Evolutionary conservation across 2,329 filamentous ascomycete genomes (phyloP).

Genomic region (Intubia oerlemansii): DNA sequence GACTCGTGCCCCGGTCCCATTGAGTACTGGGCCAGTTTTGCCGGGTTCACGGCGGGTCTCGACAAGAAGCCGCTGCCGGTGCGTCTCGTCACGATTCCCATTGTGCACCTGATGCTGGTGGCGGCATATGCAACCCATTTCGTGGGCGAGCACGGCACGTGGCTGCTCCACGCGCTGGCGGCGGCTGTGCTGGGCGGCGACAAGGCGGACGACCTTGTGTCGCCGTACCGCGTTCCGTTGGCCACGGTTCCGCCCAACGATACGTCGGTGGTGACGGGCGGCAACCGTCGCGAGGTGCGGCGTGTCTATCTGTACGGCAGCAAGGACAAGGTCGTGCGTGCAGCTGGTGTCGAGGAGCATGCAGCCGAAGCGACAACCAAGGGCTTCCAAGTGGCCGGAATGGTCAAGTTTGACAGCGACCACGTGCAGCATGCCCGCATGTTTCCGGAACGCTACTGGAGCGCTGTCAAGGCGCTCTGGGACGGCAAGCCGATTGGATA

Average conservation of each 20-base stretch:
- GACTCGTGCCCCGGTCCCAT: slow-evolving; percentile 28
- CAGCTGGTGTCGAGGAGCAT: slow-evolving; percentile 25
- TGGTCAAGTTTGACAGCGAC: slow-evolving; percentile 24
- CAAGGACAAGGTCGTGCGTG: slow-evolving; percentile 24
- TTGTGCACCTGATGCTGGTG: neutral
- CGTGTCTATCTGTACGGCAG: slow-evolving; percentile 31
- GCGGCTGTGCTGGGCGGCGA: too few species aligned
- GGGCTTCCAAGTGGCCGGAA: slow-evolving; percentile 18
- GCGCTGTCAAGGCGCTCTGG: too few species aligned
- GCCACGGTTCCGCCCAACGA: slow-evolving; percentile 20
- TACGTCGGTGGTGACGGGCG: slow-evolving; percentile 9
- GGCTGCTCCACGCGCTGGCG: neutral
- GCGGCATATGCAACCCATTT: too few species aligned
- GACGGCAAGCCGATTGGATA: too few species aligned
- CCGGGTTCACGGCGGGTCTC: slow-evolving; percentile 3
- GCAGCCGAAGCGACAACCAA: slow-evolving; percentile 17
- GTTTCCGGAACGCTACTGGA: slow-evolving; percentile 30
- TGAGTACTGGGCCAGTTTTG: slow-evolving; percentile 11
- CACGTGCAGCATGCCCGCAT: slow-evolving; percentile 29
- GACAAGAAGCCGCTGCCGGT: slow-evolving; percentile 4
- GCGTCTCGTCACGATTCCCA: slow-evolving; percentile 10
- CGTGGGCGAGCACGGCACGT: neutral
- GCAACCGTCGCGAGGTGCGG: slow-evolving; percentile 17
- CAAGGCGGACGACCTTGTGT: neutral
- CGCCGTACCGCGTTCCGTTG: too few species aligned